These are phyloP conservation scores for Plasmodium gonderi DNA, from an alignment of 169 alveolate genomes.

Conservation along the genomic window DNA sequence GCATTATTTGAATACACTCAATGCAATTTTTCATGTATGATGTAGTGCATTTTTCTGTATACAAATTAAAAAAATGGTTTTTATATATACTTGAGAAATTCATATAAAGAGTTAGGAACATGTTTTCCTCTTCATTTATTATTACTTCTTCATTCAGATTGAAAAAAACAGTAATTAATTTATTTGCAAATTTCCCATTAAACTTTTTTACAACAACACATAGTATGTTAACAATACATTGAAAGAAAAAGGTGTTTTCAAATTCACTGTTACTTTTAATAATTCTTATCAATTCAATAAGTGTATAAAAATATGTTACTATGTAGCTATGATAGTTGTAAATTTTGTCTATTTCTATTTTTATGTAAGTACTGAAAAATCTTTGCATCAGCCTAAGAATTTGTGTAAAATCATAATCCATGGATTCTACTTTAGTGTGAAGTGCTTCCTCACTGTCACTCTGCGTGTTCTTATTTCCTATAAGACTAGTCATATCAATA, in stretches of 20 bases:
- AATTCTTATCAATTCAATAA: conserved; percentile 25
- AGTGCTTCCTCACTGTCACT: neutral
- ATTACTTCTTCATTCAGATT: conserved; percentile 37
- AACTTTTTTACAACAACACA: conserved; percentile 40
- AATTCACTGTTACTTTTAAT: conserved; percentile 4
- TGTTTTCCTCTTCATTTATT: conserved; percentile 39
- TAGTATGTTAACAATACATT: conserved; percentile 22
- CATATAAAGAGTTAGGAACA: conserved; percentile 25
- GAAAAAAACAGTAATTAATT: conserved; percentile 44
- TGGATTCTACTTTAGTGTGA: neutral
- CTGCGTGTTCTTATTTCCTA: neutral
- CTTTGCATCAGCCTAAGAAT: neutral
- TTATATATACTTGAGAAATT: conserved; percentile 54
- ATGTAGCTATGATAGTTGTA: conserved; percentile 33
- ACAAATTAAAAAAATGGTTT: conserved; percentile 51
- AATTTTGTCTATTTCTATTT: conserved; percentile 33
- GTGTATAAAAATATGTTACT: conserved; percentile 16
- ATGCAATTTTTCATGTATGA: conserved; percentile 34
- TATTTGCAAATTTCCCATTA: conserved; percentile 4
- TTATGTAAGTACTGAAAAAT: conserved; percentile 19
- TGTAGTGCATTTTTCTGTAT: conserved; percentile 63
- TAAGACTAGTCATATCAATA: neutral
- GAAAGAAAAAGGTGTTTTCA: conserved; percentile 10
- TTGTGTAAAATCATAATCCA: neutral
- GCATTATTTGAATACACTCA: conserved; percentile 43